Evolutionary conservation across 768 basidiomycete species (phyloP), one percentile per base, ranked within the genome.

Genomic region (Agaricus sinodeliciosus): DNA sequence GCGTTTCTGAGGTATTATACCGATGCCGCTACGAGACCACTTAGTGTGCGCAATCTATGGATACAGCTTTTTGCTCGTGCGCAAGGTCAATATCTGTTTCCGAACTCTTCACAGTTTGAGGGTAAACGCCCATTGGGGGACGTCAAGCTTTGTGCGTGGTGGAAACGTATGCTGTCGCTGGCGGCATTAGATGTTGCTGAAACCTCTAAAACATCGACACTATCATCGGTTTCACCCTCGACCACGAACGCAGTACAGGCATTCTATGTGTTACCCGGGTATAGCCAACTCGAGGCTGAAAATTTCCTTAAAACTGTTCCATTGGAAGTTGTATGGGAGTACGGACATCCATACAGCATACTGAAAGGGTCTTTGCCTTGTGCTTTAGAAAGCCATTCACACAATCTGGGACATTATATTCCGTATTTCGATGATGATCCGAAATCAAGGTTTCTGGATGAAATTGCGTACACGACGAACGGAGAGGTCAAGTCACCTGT

Each of bases 341-440:
- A 94, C 60, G 84, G 86, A 0, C 91, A 94, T 63, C 89, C 89
- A 15, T 94, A 92, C 60, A 69, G 73, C 60, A 77, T 63, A 72
- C 76, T 48, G 56, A 77, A 66, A 63, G 79, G 74, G 61, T 74
- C 60, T 1, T 64, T 78, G 39, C 79, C 72, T 36, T 80, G 73
- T 60, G 72, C 73, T 45, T 58, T 35, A 64, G 62, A 41, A 59
- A 8, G 59, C 40, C 49, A 58, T 2, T 57, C 64, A 1, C 67
- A 69, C 45, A 77, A 79, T 54, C 71, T 94, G 27, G 91, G 88
- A 0, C 77, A 82, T 50, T 79, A 79, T 48, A 85, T 99, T 18
- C 96, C 96, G 1, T 85, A 80, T 51, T 92, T 98, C 63, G 89
- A 93, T n/a, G 96, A 99, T 62, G 94, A 96, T 66, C 94, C 96